Evolutionary conservation across 331 rosid species (phyloP), one percentile per base, ranked within the genome.

Genomic region (Cydonia oblonga): DNA sequence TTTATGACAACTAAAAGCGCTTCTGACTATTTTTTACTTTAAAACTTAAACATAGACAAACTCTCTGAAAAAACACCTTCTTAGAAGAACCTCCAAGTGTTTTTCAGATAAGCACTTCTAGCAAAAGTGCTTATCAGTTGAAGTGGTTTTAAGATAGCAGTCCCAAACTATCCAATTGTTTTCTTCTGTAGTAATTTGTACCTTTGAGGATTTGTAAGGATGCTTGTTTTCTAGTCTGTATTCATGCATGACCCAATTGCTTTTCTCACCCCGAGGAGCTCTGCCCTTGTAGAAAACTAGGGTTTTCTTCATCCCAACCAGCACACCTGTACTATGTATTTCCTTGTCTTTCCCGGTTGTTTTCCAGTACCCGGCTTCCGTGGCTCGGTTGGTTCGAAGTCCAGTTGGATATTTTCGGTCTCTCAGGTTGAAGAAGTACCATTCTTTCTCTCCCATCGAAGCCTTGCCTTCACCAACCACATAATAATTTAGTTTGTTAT

Each of bases 221-320:
- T 77, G 85, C 49, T 86, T 91, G 78, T 76, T 86, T 77, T 89
- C 85, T 0, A 85, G 83, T 71, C 97, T 76, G 80, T 93, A 93
- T 75, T 93, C 98, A 18, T 93, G 98, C 92, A 93, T 89, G 62
- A 93, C 98, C 98, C 98, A 93, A 35, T 93, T 93, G 73, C 88
- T 89, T 73, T 93, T 93, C 81, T 87, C 91, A 46, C 98, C 98
- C 83, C 85, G 81, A 1, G 98, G 98, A 86, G 98, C 98, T 76
- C 98, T 87, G 7, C 98, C 98, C 54, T 74, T 91, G 76, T 93
- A 93, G 58, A 93, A 93, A 0, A 93, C 98, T 28, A 93, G 96
- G 75, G 98, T 93, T 82, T 93, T 93, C 91, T 93, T 93, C 96
- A 93, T 86, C 16, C 98, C 98, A 0, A 89, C 88, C 73, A 93